These are phyloP conservation scores for Ciborinia camelliae DNA, from an alignment of 2,329 filamentous ascomycete genomes.

Conservation along the genomic window DNA sequence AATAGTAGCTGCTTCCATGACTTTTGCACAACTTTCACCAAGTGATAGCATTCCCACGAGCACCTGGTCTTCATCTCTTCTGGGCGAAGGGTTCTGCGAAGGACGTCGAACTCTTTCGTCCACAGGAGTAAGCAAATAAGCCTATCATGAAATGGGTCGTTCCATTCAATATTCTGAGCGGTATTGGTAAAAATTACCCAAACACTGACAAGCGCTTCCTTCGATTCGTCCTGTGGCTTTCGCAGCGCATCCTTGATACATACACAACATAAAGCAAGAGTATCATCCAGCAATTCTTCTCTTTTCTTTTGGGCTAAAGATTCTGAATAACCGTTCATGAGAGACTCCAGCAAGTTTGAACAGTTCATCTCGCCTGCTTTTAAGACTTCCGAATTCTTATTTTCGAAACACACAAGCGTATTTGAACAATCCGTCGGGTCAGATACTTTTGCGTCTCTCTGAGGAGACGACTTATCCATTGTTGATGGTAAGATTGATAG, in stretches of 20 bases:
- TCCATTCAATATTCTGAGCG: neutral
- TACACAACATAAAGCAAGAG: neutral
- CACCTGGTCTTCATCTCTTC: neutral
- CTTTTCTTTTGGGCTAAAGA: neutral
- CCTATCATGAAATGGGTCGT: neutral
- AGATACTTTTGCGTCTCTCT: neutral
- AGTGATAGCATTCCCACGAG: neutral
- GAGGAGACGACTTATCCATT: neutral
- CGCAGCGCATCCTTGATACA: neutral
- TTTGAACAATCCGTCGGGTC: too few relatives aligned
- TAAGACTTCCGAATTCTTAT: too few relatives aligned
- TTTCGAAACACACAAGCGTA: neutral
- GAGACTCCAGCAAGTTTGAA: too few relatives aligned
- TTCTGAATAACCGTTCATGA: too few relatives aligned
- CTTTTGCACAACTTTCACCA: neutral
- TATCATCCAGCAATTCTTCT: neutral
- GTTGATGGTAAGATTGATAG: neutral
- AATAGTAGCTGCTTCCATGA: neutral
- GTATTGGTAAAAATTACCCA: neutral
- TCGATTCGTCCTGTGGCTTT: neutral
- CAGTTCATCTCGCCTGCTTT: too few relatives aligned
- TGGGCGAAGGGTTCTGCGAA: neutral
- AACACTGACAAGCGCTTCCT: neutral
- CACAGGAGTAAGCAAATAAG: slow-evolving; percentile 5
- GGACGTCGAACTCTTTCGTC: neutral